Conservation (phyloP, 2,329 filamentous ascomycete genomes). For the Pseudocercospora musae region DNA sequence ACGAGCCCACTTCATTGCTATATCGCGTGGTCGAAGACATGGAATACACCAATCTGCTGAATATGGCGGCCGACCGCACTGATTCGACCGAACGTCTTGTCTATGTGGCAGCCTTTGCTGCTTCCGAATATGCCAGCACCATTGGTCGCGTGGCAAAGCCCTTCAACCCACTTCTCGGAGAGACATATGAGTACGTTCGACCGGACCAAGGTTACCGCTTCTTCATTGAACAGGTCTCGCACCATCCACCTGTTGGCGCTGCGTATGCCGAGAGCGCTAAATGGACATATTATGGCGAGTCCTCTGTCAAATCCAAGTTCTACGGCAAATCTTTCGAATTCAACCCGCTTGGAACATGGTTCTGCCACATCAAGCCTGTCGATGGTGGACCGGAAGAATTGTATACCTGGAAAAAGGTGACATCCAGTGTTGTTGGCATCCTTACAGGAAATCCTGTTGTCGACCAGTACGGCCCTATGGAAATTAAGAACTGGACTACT, state of each 20-base stretch:
- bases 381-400: constrained; percentile 67
- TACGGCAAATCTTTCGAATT: constrained; percentile 97
- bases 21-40: constrained; percentile 96
- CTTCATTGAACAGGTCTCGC: constrained; percentile 97
- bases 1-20: constrained; percentile 92
- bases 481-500: constrained; percentile 95
- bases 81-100: constrained; percentile 90
- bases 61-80: constrained; percentile 76
- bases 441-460: constrained; percentile 94
- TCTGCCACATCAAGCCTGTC: constrained; percentile 75
- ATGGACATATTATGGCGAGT: constrained; percentile 97
- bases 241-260: constrained; percentile 92
- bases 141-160: constrained; percentile 96
- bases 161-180: constrained; percentile 92
- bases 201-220: constrained; percentile 98
- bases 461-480: constrained; percentile 98
- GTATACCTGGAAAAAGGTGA: constrained; percentile 99
- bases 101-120: constrained; percentile 92
- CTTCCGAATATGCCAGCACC: constrained; percentile 94
- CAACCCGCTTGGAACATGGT: constrained; percentile 95
- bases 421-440: constrained; percentile 94
- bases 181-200: constrained; percentile 93
- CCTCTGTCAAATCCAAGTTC: constrained; percentile 92
- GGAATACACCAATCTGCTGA: constrained; percentile 92
- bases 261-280: constrained; percentile 87